Conservation (phyloP, 176 grass and related monocot genomes). For the Zea mays region Zm-B73-REFERENCE-NAM-5.0 NC_050101.1:165516001-165516500, state of each 20-base stretch:
- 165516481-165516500: constrained; percentile 98
- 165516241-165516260: constrained; percentile 98
- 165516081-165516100: constrained; percentile 76
- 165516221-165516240: constrained; percentile 93
- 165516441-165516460: not conserved
- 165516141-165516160: constrained; percentile 90
- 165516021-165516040: constrained; percentile 74
- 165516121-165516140: constrained; percentile 88
- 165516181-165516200: constrained; percentile 80
- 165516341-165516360: constrained; percentile 82
- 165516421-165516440: not conserved
- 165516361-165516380: constrained; percentile 95
- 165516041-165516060: constrained; percentile 80
- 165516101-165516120: constrained; percentile 89
- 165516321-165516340: constrained; percentile 84
- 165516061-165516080: constrained; percentile 52
- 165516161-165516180: constrained; percentile 91
- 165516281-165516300: constrained; percentile 89
- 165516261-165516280: constrained; percentile 69
- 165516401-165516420: not conserved
- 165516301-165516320: constrained; percentile 93
- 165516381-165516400: constrained; percentile 40
- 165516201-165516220: constrained; percentile 97
- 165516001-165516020: constrained; percentile 58
- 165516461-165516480: constrained; percentile 89